phyloP scores from a whole-genome alignment of 257 asterid genomes.

The Orobanche coerulescens region DNA sequence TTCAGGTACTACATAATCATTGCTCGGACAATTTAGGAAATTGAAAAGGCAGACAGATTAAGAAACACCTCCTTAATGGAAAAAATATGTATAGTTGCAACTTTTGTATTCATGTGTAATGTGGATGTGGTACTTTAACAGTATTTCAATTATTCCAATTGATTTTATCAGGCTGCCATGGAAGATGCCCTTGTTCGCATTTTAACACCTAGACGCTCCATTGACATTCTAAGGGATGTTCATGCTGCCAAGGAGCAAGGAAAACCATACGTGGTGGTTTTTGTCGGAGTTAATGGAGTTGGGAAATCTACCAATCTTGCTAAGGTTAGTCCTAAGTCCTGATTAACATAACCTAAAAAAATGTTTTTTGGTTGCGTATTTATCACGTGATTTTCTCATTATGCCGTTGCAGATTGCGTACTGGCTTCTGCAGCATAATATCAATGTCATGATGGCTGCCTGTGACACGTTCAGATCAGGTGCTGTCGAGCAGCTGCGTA shows the following conservation, averaged over 20 bases:
- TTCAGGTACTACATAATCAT: constrained; percentile 44
- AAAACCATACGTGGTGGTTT: constrained; percentile 92
- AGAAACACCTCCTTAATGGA: background rate
- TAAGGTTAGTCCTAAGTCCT: constrained; percentile 57
- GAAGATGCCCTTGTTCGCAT: constrained; percentile 97
- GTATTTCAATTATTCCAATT: constrained; percentile 17
- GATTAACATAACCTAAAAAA: too few species aligned
- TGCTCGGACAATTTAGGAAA: background rate
- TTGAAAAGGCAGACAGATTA: background rate
- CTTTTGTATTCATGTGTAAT: too few species aligned
- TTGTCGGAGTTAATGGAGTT: constrained; percentile 96
- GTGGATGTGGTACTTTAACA: background rate
- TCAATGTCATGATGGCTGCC: constrained; percentile 94
- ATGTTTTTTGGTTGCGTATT: background rate
- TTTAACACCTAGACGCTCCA: constrained; percentile 87
- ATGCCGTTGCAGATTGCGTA: constrained; percentile 64
- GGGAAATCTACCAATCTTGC: constrained; percentile 98
- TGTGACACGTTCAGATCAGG: constrained; percentile 98
- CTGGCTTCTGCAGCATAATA: constrained; percentile 85
- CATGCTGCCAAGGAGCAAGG: constrained; percentile 90
- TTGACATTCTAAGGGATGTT: constrained; percentile 92
- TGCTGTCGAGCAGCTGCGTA: constrained; percentile 97
- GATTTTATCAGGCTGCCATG: constrained; percentile 68
- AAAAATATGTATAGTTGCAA: background rate
- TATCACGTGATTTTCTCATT: constrained; percentile 4